Conservation (phyloP, 2,329 filamentous ascomycete genomes). For the Colletotrichum navitas region DNA sequence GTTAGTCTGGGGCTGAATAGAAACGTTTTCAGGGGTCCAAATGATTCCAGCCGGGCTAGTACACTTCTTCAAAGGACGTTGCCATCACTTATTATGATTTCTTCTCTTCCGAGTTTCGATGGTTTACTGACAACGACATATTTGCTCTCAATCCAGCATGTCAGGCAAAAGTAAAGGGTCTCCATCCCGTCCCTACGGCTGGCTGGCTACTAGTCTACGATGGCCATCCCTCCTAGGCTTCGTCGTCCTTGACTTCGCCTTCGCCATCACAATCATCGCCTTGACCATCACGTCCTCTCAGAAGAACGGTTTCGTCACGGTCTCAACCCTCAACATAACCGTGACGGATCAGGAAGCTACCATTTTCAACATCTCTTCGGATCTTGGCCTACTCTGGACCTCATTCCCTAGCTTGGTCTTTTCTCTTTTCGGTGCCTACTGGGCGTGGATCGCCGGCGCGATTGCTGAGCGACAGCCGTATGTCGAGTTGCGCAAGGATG, state of each 20-base stretch:
- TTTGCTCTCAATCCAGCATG: not conserved
- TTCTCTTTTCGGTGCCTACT: slow-evolving; percentile 22
- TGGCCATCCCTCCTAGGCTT: slow-evolving; percentile 9
- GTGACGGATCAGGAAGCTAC: not conserved
- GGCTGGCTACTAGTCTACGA: not conserved
- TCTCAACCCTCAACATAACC: not conserved
- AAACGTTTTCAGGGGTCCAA: not conserved
- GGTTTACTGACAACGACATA: no score
- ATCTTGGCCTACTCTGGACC: slow-evolving; percentile 12
- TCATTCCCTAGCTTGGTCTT: slow-evolving; percentile 12
- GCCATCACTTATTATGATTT: not conserved
- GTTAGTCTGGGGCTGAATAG: not conserved
- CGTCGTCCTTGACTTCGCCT: slow-evolving; percentile 1
- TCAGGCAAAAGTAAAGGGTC: not conserved
- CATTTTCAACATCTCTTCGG: slow-evolving; percentile 1
- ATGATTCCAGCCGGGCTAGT: not conserved
- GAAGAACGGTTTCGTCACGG: slow-evolving; percentile 15
- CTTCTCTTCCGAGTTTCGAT: not conserved
- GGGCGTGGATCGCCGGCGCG: slow-evolving; percentile 17
- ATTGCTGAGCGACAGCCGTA: slow-evolving; percentile 18
- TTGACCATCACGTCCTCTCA: not conserved
- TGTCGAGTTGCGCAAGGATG: slow-evolving; percentile 14
- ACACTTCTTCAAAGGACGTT: no score
- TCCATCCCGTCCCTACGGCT: not conserved
- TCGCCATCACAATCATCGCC: slow-evolving; percentile 4